Conservation (phyloP, 176 grass and related monocot genomes). For the Zea luxurians region DNA sequence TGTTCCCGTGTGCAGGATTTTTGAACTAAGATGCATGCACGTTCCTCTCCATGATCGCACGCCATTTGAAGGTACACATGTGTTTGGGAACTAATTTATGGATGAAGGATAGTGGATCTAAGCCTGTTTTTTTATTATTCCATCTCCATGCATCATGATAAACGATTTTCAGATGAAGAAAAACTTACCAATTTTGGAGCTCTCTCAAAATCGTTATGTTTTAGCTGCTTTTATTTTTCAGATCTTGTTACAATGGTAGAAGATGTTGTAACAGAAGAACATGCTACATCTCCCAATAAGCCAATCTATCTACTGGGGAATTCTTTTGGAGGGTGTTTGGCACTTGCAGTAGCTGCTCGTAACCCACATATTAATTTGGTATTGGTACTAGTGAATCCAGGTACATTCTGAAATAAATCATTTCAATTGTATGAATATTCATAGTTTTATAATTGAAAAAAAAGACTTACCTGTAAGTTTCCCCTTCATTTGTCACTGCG, state of each 20-base stretch:
- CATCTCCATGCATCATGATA: background rate
- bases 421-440: background rate
- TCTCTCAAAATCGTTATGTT: constrained; percentile 31
- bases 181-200: background rate
- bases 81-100: background rate
- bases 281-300: constrained; percentile 53
- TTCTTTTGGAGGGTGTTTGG: constrained; percentile 83
- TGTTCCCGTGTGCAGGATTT: constrained; percentile 48
- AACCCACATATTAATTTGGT: constrained; percentile 68
- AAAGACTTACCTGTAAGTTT: background rate
- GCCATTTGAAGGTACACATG: constrained; percentile 57
- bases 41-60: constrained; percentile 65
- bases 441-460: background rate
- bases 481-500: background rate
- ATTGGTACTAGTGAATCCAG: constrained; percentile 71
- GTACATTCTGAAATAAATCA: constrained; percentile 15
- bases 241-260: constrained; percentile 73
- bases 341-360: constrained; percentile 64
- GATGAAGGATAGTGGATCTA: background rate
- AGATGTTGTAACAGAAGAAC: constrained; percentile 54
- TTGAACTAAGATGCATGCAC: constrained; percentile 71
- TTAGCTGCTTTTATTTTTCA: constrained; percentile 48
- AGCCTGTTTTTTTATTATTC: background rate
- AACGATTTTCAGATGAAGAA: background rate
- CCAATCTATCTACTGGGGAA: constrained; percentile 75